These are phyloP conservation scores for Hymenochaete sp. DNA, from an alignment of 1,284 basidiomycete species.

Conservation along the genomic window DNA sequence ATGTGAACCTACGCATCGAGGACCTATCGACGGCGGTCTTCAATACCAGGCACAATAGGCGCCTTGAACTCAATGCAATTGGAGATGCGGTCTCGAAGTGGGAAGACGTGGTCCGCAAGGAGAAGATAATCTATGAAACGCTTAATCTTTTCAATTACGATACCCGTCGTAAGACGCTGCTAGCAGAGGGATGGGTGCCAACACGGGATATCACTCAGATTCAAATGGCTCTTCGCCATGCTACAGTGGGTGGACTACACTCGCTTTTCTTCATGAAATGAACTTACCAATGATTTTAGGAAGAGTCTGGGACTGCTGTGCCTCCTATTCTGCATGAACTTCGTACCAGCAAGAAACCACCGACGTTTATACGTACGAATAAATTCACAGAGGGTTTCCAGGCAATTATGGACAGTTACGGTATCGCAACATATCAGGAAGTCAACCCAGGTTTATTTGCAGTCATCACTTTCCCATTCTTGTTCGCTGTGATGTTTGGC, in stretches of 20 bases:
- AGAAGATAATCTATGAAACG: constrained; percentile 93
- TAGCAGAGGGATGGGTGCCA: constrained; percentile 98
- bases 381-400: constrained; percentile 98
- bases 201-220: constrained; percentile 84
- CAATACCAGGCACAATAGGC: constrained; percentile 82
- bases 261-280: background rate
- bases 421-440: constrained; percentile 92
- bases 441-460: constrained; percentile 96
- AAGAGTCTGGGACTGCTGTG: constrained; percentile 88
- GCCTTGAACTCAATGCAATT: constrained; percentile 78
- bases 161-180: constrained; percentile 85
- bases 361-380: constrained; percentile 93
- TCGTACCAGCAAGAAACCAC: constrained; percentile 84
- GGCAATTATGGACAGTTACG: constrained; percentile 97
- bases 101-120: constrained; percentile 91
- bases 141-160: constrained; percentile 95
- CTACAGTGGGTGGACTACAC: constrained; percentile 55
- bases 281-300: constrained; percentile 36
- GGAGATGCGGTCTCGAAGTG: constrained; percentile 85
- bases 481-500: constrained; percentile 99
- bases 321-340: constrained; percentile 92
- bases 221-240: constrained; percentile 83
- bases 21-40: constrained; percentile 88
- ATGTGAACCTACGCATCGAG: constrained; percentile 85
- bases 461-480: constrained; percentile 93